Percentiles rank a stretch among this genome's conserved stretches.
Conservation (phyloP, 768 basidiomycete genomes). For the Amyloporia xantha region DNA sequence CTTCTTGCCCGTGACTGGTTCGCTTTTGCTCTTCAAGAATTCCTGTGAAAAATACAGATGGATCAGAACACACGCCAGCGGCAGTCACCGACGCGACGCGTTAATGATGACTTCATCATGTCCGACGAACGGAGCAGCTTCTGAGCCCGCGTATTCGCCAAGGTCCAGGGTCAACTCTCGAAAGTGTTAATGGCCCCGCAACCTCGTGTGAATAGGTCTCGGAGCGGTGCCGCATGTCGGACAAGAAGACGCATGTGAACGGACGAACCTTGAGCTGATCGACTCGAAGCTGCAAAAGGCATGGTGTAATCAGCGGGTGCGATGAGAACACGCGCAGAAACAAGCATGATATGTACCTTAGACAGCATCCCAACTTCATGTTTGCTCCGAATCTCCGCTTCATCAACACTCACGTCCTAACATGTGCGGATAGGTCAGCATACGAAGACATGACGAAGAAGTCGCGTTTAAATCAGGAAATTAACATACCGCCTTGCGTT, state of each 20-base stretch:
- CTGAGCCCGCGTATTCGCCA: too few species aligned
- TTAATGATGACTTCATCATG: too few species aligned
- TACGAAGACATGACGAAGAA: background rate
- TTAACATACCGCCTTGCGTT: slow-evolving; percentile 64
- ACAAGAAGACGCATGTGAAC: background rate
- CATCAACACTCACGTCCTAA: slow-evolving; percentile 59
- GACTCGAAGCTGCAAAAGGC: slow-evolving; percentile 52
- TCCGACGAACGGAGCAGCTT: too few species aligned
- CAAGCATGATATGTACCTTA: slow-evolving; percentile 46
- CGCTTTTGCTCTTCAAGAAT: slow-evolving; percentile 65
- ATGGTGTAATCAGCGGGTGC: background rate
- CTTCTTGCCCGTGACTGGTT: slow-evolving; percentile 61
- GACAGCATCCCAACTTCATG: slow-evolving; percentile 50
- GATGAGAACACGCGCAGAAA: background rate
- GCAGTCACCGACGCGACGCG: background rate
- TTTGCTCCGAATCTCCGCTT: slow-evolving; percentile 67
- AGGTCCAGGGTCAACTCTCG: background rate
- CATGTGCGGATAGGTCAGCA: background rate
- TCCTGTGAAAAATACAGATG: slow-evolving; percentile 46
- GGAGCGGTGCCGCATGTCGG: too few species aligned
- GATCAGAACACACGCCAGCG: background rate
- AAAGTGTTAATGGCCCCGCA: background rate
- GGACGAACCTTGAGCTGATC: slow-evolving; percentile 70
- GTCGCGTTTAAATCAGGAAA: background rate
- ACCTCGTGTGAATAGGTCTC: background rate